Evolutionary conservation across 306 rosid species (phyloP).

Genomic region (Erythrophleum fordii): DNA sequence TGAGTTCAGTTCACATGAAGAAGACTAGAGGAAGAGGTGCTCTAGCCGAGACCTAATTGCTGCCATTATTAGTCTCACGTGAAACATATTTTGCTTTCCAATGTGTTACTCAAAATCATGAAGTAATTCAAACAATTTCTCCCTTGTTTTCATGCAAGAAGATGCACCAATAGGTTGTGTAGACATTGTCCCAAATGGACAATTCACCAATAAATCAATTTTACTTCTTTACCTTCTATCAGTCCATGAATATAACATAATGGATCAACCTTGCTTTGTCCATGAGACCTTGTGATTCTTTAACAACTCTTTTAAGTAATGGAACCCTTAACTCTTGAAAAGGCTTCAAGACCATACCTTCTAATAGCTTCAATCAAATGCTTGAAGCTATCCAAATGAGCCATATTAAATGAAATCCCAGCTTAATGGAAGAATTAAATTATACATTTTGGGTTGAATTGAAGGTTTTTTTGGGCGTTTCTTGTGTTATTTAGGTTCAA

Average conservation of each 20-base stretch:
- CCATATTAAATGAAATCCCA: neutral
- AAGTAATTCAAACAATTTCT: neutral
- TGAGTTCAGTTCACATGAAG: neutral
- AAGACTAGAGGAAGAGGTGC: neutral
- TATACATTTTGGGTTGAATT: neutral
- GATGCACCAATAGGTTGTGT: neutral
- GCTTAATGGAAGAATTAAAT: neutral
- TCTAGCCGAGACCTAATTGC: neutral
- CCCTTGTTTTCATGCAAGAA: neutral
- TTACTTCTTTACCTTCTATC: neutral
- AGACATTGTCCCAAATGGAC: neutral
- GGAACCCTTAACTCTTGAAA: too few species aligned
- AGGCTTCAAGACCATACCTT: too few species aligned
- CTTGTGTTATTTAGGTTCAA: neutral
- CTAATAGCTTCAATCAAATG: neutral
- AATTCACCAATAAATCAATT: neutral
- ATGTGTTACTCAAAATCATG: neutral
- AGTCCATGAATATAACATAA: neutral
- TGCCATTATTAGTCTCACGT: neutral
- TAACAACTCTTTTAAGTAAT: neutral
- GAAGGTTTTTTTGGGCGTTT: neutral
- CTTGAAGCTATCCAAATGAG: neutral
- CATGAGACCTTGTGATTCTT: neutral
- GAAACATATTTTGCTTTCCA: neutral
- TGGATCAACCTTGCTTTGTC: neutral